Evolutionary conservation across 345 rosid genomes (phyloP).

Genomic region (Sonneratia alba): DNA sequence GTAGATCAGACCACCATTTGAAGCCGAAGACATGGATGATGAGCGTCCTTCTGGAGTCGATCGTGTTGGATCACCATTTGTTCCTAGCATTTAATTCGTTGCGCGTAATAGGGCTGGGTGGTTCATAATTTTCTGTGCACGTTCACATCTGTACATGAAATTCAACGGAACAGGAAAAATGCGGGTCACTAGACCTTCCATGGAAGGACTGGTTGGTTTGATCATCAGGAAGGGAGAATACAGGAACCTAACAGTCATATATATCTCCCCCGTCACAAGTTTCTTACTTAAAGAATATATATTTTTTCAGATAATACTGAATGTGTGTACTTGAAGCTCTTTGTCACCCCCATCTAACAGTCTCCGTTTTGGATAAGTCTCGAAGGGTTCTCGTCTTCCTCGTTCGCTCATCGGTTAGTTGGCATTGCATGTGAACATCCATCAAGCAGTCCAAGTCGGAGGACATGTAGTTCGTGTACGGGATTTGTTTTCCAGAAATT

Average conservation of each 20-base stretch:
- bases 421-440: neutral
- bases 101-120: too few relatives aligned
- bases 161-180: neutral
- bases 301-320: neutral
- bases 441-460: neutral
- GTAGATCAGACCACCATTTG: too few relatives aligned
- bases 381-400: neutral
- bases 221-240: neutral
- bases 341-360: neutral
- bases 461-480: neutral
- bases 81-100: too few relatives aligned
- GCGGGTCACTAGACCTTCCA: neutral
- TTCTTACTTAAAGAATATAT: too few relatives aligned
- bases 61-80: too few relatives aligned
- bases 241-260: constrained; percentile 3
- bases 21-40: too few relatives aligned
- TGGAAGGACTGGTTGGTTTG: constrained; percentile 9
- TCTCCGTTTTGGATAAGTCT: neutral
- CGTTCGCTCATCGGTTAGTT: neutral
- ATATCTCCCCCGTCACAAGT: neutral
- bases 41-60: too few relatives aligned
- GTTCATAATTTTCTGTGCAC: neutral
- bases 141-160: neutral
- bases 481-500: neutral
- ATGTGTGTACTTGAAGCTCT: neutral